Base-by-base conservation (phyloP, 1,284 basidiomycete genomes). In the Singerocomus inundabilis region DNA sequence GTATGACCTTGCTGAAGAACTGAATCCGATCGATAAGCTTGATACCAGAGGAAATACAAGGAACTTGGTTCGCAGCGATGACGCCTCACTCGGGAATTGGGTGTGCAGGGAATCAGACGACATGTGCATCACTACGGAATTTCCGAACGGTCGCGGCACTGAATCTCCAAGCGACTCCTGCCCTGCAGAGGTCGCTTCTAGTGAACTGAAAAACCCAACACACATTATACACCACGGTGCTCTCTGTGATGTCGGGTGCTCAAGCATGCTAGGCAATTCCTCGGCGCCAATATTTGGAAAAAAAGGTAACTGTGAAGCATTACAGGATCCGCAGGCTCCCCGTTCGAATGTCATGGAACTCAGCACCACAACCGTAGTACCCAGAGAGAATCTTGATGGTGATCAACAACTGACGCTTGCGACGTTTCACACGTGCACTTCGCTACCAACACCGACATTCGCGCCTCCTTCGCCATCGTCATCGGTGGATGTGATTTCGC, bases 391-490 rank as follows among this genome's bases (percentile, higher is more conserved):
- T 47, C 41, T 40, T 26, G 52, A 53, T 29, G 53, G 43, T 39
- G 51, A 62, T 43, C 57, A 58, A 28, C 16, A 26, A n/a, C 5
- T 46, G 45, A 54, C 30, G 42, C 26, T 51, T 40, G 49, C 59
- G 44, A 51, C 62, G 31, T 63, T 53, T 43, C 49, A 56, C 40
- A 57, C 63, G n/a, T 67, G 52, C 53, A 53, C 64, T 46, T 63
- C 66, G 29, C 44, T 70, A 12, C 53, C 63, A 8, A 54, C 65
- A 12, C 67, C 65, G 21, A 48, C 49, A 21, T 68, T 68, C 30
- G 62, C 63, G 18, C 57, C 58, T 40, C 67, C 63, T 49, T 68
- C 65, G 16, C 59, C 66, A 34, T 66, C 59, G n/a, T 41, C 60
- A 16, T 66, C 59, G 31, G 34, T 46, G 37, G 64, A 68, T n/a